Conservation (phyloP, 306 rosid species). For the Betula pendula region DNA sequence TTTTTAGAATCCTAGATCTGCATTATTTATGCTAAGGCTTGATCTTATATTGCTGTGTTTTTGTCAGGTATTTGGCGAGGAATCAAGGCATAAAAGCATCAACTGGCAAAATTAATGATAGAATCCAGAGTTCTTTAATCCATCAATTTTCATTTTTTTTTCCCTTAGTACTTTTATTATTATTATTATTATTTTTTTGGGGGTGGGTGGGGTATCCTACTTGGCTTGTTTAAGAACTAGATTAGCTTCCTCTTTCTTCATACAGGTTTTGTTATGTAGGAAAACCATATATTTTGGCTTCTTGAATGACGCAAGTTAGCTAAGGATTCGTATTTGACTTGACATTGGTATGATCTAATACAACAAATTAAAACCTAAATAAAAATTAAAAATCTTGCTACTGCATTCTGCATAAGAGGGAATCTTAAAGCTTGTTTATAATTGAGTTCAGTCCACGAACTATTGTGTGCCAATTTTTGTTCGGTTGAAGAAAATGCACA, state of each 20-base stretch:
- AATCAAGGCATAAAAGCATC: slow-evolving; percentile 40
- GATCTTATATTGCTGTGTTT: background rate
- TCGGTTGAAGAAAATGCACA: too few relatives aligned
- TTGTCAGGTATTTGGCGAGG: slow-evolving; percentile 70
- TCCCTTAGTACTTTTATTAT: too few relatives aligned
- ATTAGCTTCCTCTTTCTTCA: background rate
- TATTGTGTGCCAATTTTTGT: too few relatives aligned
- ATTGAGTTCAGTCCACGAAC: too few relatives aligned
- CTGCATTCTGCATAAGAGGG: too few relatives aligned
- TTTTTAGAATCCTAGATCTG: slow-evolving; percentile 9
- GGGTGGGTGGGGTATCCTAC: too few relatives aligned
- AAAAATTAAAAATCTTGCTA: too few relatives aligned
- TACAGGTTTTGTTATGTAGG: background rate
- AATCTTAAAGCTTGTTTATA: too few relatives aligned
- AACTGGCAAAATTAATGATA: slow-evolving; percentile 12
- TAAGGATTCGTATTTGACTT: background rate
- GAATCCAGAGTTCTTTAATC: slow-evolving; percentile 22
- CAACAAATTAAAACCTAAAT: too few relatives aligned
- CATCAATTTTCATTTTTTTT: slow-evolving; percentile 8
- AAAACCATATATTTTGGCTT: slow-evolving; percentile 7
- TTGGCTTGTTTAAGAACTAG: background rate
- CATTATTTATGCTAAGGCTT: background rate
- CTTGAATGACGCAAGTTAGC: background rate
- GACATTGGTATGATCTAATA: background rate
- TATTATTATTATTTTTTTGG: too few relatives aligned